phyloP scores from a whole-genome alignment of 2,329 filamentous ascomycete genomes.

The Corinectria fuckeliana region DNA sequence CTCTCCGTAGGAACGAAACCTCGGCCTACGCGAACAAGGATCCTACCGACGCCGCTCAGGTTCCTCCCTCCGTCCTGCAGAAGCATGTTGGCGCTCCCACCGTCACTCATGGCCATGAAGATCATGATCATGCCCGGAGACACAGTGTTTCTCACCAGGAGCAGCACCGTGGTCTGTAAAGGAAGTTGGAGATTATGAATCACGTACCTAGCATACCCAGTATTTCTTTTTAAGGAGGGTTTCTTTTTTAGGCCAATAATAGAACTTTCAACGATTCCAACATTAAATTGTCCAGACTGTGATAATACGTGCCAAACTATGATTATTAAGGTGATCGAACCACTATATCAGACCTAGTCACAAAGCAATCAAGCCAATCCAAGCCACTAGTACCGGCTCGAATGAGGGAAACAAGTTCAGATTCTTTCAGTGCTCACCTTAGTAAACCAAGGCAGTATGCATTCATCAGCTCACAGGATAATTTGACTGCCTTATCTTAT shows the following conservation, averaged over 20 bases:
- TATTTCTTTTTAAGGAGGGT: constrained; percentile 19
- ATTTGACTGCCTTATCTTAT: constrained; percentile 15
- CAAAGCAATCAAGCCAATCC: too few species aligned
- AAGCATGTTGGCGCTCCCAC: constrained; percentile 54
- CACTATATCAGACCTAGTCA: too few species aligned
- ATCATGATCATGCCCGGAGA: constrained; percentile 52
- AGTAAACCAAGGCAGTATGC: too few species aligned
- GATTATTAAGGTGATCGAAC: too few species aligned
- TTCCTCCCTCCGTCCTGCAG: constrained; percentile 60
- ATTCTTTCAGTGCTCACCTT: too few species aligned
- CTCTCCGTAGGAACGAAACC: constrained; percentile 20
- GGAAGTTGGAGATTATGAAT: constrained; percentile 10
- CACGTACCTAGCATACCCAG: constrained; percentile 30
- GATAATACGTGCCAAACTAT: too few species aligned
- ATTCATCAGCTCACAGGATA: background rate
- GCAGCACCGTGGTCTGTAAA: constrained; percentile 53
- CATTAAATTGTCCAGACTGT: too few species aligned
- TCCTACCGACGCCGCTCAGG: constrained; percentile 62
- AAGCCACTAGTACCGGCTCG: too few species aligned
- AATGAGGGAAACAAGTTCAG: too few species aligned
- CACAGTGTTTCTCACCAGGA: constrained; percentile 59
- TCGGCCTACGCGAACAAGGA: constrained; percentile 43
- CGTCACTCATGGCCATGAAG: constrained; percentile 52
- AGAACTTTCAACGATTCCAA: background rate
- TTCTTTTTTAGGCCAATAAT: background rate